A percentile compares a stretch with the other conserved stretches of the same genome.
phyloP scores from a whole-genome alignment of 306 rosid genomes.

The Glycyrrhiza uralensis region DNA sequence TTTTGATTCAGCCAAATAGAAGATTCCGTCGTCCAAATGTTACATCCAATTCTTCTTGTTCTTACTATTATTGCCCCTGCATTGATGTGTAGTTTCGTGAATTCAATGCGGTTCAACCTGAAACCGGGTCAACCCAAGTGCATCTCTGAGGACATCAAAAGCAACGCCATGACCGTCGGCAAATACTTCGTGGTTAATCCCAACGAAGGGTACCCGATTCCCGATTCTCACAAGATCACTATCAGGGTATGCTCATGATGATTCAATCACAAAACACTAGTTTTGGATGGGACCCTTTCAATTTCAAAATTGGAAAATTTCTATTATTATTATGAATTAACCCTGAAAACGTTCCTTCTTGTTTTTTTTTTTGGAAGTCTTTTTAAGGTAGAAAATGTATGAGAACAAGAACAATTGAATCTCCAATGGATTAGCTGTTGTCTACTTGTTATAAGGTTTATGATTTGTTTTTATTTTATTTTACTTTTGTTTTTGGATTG shows the following conservation, averaged over 20 bases:
- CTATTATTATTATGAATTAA: background rate
- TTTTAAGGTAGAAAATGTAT: background rate
- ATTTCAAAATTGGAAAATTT: background rate
- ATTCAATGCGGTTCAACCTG: slow-evolving; percentile 58
- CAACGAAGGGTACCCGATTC: slow-evolving; percentile 40
- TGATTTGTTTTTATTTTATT: background rate
- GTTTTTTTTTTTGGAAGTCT: background rate
- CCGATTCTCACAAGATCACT: slow-evolving; percentile 57
- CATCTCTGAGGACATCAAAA: slow-evolving; percentile 63
- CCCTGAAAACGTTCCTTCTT: background rate
- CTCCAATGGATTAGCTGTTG: background rate
- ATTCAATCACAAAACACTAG: background rate
- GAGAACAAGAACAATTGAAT: background rate
- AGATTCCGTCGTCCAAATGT: slow-evolving; percentile 24
- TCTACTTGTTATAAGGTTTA: background rate
- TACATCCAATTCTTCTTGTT: slow-evolving; percentile 10
- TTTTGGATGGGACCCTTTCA: background rate
- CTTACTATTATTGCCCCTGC: slow-evolving; percentile 18
- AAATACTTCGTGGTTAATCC: slow-evolving; percentile 52
- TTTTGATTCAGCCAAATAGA: slow-evolving; percentile 1
- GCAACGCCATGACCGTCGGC: slow-evolving; percentile 58
- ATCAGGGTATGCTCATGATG: slow-evolving; percentile 46
- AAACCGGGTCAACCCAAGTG: slow-evolving; percentile 57
- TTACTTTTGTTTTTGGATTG: background rate
- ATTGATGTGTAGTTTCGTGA: slow-evolving; percentile 29